phyloP scores from a whole-genome alignment of 768 basidiomycete species.

The Collybia sordida region DNA sequence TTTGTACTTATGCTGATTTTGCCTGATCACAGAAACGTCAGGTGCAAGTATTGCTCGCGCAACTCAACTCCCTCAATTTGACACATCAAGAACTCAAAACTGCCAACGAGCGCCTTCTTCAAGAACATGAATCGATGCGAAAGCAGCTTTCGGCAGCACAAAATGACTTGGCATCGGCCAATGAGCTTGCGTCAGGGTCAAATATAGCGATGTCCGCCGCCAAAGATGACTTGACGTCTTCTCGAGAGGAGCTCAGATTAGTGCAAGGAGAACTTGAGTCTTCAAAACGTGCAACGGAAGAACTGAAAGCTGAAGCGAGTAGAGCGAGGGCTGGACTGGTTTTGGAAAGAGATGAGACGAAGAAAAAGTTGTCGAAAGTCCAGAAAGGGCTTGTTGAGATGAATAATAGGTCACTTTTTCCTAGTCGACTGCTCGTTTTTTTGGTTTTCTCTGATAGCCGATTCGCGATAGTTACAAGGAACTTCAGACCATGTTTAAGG shows the following conservation, averaged over 20 bases:
- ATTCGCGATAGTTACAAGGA: constrained; percentile 4
- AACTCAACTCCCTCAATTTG: constrained; percentile 10
- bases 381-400: constrained; percentile 8
- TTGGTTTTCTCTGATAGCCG: neutral
- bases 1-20: neutral
- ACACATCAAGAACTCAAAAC: constrained; percentile 10
- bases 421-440: no score
- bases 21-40: constrained; percentile 4
- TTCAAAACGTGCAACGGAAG: no score
- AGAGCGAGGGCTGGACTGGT: neutral
- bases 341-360: constrained; percentile 1
- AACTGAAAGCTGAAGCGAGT: no score
- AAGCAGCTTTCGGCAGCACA: neutral
- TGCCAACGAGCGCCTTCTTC: neutral
- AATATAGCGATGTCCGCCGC: neutral
- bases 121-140: constrained; percentile 3
- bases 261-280: no score
- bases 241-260: no score
- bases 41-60: constrained; percentile 3
- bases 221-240: neutral
- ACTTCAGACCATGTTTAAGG: constrained; percentile 2
- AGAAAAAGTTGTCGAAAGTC: neutral
- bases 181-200: neutral
- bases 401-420: constrained; percentile 6
- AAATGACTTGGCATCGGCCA: neutral